Conservation (phyloP, 768 basidiomycete species). For the Lyophyllum semitale region DNA sequence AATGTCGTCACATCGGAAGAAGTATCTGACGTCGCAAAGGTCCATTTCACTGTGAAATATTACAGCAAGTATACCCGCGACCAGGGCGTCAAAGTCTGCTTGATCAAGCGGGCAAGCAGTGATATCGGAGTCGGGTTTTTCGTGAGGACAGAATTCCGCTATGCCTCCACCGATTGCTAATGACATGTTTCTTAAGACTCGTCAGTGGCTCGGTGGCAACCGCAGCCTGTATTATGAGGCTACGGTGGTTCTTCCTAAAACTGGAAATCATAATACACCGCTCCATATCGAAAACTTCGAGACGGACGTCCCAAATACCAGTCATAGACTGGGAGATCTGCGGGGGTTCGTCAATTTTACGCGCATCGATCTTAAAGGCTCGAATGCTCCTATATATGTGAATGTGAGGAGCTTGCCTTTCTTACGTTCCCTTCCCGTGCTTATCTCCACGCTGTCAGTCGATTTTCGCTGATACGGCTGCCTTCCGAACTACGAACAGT, state of each 20-base stretch:
- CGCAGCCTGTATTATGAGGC: constrained; percentile 29
- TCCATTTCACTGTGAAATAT: constrained; percentile 28
- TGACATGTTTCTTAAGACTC: constrained; percentile 2
- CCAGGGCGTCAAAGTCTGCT: constrained; percentile 28
- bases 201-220: constrained; percentile 1
- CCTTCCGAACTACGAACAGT: constrained; percentile 30
- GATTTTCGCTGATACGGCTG: constrained; percentile 16
- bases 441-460: constrained; percentile 14
- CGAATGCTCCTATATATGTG: constrained; percentile 34
- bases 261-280: constrained; percentile 13
- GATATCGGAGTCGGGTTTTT: constrained; percentile 38
- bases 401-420: constrained; percentile 26
- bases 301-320: constrained; percentile 42
- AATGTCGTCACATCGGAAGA: constrained; percentile 25
- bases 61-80: constrained; percentile 18
- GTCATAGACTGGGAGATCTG: constrained; percentile 37
- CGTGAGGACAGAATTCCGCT: constrained; percentile 21
- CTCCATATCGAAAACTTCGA: constrained; percentile 42
- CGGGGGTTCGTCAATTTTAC: constrained; percentile 36
- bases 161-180: background rate
- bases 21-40: constrained; percentile 21
- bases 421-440: background rate
- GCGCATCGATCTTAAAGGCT: constrained; percentile 32
- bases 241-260: constrained; percentile 37
- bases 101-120: constrained; percentile 23